Percentiles rank a stretch among this genome's conserved stretches.
Conservation (phyloP, 352 stramenopile genomes). For the Phytophthora europaea region DNA sequence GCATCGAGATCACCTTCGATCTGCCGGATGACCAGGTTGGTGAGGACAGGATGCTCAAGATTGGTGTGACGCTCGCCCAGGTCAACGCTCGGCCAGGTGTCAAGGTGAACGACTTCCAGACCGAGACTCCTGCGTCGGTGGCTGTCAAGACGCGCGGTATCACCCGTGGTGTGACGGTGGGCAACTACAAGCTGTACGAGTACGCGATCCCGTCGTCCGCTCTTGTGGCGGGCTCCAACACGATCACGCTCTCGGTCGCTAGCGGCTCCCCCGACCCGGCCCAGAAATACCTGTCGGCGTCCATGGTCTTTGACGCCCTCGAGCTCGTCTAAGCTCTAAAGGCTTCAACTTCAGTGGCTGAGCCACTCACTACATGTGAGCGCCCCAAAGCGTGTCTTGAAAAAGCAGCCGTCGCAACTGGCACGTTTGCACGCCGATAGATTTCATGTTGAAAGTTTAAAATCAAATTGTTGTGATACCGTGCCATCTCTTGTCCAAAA, state of each 20-base stretch:
- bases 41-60: conserved; percentile 40
- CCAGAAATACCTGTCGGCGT: conserved; percentile 52
- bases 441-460: background rate
- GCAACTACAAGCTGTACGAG: conserved; percentile 66
- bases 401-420: no score
- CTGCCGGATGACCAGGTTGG: conserved; percentile 37
- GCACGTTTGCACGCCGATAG: background rate
- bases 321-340: conserved; percentile 42
- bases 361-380: no score
- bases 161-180: background rate
- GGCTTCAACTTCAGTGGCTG: no score
- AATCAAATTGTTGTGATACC: background rate
- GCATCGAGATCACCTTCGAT: conserved; percentile 43
- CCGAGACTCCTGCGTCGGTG: background rate
- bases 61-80: conserved; percentile 54
- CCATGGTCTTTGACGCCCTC: conserved; percentile 61
- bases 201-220: conserved; percentile 54
- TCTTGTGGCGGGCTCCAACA: conserved; percentile 49
- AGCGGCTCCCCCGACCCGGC: conserved; percentile 54
- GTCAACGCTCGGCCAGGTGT: conserved; percentile 39
- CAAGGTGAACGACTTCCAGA: conserved; percentile 40
- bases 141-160: background rate
- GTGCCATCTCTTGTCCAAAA: no score
- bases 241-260: conserved; percentile 46
- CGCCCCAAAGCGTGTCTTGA: no score